Evolutionary conservation across 768 basidiomycete species (phyloP).

Genomic region (Macrolepiota fuliginosa): DNA sequence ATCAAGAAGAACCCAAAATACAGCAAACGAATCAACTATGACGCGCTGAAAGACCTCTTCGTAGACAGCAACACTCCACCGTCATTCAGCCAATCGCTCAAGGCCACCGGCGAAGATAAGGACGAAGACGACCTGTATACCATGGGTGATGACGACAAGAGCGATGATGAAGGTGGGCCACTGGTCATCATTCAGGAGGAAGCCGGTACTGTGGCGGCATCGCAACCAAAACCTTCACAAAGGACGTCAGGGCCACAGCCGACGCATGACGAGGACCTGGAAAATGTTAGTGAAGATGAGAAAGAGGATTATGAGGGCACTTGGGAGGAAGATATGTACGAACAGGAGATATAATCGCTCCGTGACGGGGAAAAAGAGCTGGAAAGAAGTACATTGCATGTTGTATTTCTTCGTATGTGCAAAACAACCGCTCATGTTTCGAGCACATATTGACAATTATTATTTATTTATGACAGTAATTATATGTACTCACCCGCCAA

Average conservation of each 20-base stretch:
- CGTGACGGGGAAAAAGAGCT: neutral
- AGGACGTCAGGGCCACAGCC: constrained; percentile 23
- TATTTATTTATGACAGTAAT: too few species aligned
- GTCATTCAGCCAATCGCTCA: constrained; percentile 11
- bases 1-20: constrained; percentile 85
- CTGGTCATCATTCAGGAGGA: constrained; percentile 49
- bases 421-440: neutral
- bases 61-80: constrained; percentile 37
- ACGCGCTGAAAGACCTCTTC: constrained; percentile 81
- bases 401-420: neutral
- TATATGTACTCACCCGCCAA: too few species aligned
- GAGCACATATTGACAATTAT: too few species aligned
- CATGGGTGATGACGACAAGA: constrained; percentile 37
- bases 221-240: constrained; percentile 20
- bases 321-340: constrained; percentile 50
- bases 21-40: constrained; percentile 93
- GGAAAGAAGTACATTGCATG: neutral
- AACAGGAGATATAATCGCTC: constrained; percentile 62
- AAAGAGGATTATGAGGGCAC: constrained; percentile 44
- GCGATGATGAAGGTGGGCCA: constrained; percentile 31
- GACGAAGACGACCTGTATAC: constrained; percentile 41
- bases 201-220: constrained; percentile 30
- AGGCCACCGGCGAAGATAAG: constrained; percentile 35
- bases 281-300: constrained; percentile 47
- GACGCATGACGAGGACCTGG: constrained; percentile 38